Evolutionary conservation across 441 rosid genomes (phyloP).

Genomic region (Syzygium malaccense): DNA sequence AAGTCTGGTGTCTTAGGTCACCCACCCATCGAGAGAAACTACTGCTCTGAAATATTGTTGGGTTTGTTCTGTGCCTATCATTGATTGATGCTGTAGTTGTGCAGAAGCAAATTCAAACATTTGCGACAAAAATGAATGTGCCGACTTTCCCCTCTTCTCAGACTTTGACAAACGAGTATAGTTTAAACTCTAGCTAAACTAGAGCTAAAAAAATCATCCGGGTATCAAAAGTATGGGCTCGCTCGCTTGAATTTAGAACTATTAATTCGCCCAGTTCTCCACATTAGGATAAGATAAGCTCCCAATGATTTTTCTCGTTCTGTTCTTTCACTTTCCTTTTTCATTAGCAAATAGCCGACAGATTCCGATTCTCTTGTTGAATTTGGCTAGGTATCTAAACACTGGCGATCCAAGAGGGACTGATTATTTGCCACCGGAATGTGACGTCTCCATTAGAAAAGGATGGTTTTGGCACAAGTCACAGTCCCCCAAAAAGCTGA

Average conservation of each 20-base stretch:
- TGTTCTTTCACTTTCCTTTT: not conserved
- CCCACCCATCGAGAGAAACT: not conserved
- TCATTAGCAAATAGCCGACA: not conserved
- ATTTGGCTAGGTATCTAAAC: slow-evolving; percentile 33
- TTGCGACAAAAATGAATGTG: not conserved
- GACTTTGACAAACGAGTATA: not conserved
- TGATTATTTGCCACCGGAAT: slow-evolving; percentile 65
- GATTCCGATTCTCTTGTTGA: not conserved
- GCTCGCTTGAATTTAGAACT: not conserved
- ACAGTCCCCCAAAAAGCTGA: slow-evolving; percentile 42
- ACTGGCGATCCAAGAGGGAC: slow-evolving; percentile 59
- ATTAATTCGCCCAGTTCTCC: not conserved
- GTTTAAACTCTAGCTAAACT: not conserved
- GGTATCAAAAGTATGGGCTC: not conserved
- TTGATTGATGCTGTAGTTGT: not conserved
- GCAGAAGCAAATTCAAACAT: not conserved
- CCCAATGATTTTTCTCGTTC: not conserved
- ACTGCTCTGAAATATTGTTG: not conserved
- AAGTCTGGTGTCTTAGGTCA: not conserved
- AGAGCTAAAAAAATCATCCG: not conserved
- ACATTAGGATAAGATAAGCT: not conserved
- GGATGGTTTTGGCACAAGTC: slow-evolving; percentile 85
- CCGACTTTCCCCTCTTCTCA: not conserved
- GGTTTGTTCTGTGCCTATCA: not conserved
- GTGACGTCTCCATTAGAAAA: slow-evolving; percentile 54